Evolutionary conservation across 2,329 filamentous ascomycete species (phyloP), one percentile per base, ranked within the genome.

Genomic region (Apiospora phragmitis): DNA sequence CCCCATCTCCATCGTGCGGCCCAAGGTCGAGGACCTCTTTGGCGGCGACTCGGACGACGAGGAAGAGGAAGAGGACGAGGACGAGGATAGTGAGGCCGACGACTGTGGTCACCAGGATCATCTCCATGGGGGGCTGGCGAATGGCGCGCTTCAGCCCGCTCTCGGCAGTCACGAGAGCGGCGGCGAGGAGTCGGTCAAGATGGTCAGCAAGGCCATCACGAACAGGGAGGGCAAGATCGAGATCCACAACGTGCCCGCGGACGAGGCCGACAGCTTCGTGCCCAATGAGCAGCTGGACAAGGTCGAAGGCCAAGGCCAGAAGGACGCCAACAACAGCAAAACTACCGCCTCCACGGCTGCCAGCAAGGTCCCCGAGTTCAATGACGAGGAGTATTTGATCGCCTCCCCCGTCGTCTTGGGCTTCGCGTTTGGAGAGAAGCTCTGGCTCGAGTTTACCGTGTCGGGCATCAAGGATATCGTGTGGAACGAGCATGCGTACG

Each of bases 361-460:
- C 11, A 26, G 6, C 51, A 62, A 74, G 18, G 18, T 69, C 66
- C 86, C 86, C 1, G 84, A 88, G 26, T 95, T 96, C 79, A 92
- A 88, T 0, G 93, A 96, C 67, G 94, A 97, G 72, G 93, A 97
- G 75, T 91, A 96, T 32, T 84, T 97, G 7, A 91, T 97, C 67
- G 91, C 94, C 1, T 95, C 93, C 1, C 92, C 94, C 0, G 91
- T 97, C 0, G 93, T 97, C 0, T 87, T 97, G 1, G 95, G 94
- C 0, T 97, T 97, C 76, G 90, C 93, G 0, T 97, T 97, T 79
- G 90, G 89, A 0, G 94, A 97, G 81, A 97, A 97, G 82, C 85
- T 94, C 12, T 98, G 94, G 95, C 87, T 97, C 0, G 94, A 97
- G 79, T 94, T 97, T 76, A 91, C 90, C 0, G 91, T 98, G 26